Evolutionary conservation across 345 rosid genomes (phyloP), one percentile per base, ranked within the genome.

Genomic region (Hibiscus syriacus): DNA sequence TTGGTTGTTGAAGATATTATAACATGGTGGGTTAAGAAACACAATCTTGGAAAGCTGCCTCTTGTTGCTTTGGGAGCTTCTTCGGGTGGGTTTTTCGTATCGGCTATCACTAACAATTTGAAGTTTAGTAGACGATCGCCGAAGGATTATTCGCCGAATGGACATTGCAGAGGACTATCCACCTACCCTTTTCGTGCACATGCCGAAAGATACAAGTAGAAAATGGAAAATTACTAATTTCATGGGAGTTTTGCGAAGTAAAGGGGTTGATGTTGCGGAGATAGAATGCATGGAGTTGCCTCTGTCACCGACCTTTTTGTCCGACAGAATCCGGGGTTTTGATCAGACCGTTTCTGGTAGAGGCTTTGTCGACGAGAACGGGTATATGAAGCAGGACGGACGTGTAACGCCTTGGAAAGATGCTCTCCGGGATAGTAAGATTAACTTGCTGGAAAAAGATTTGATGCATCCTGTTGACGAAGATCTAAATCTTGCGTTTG

Each of bases 61-160:
- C 84, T 91, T 67, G 90, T 87, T 38, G 96, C 89, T 52, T 79
- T 91, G 71, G 99, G 99, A 13, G 96, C 99, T 63, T 91, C 99
- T 9, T 94, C 99, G 22, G 96, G 97, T 74, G 95, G 97, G 3
- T 77, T 86, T 78, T 94, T 94, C 72, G 84, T 86, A 58, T 91
- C 99, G 58, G 83, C 85, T 3, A 85, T 94, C n/a, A 92, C 96
- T 26, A 69, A 71, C 4, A 68, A 56, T 17, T 49, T 91, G 76
- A 74, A 69, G 80, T 94, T 91, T 26, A 86, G 87, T 74, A 85
- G 96, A 91, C 91, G 99, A 86, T 94, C 55, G 90, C 96, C 0
- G 96, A 85, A 79, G 99, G 95, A 22, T 23, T 85, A 20, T 89
- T 91, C 50, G 87, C 73, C 74, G 26, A 26, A 84, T 94, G 71